These are phyloP conservation scores for Apophysomyces trapeziformis DNA, from an alignment of 371 early-diverging fungal species.

Conservation along the genomic window DNA sequence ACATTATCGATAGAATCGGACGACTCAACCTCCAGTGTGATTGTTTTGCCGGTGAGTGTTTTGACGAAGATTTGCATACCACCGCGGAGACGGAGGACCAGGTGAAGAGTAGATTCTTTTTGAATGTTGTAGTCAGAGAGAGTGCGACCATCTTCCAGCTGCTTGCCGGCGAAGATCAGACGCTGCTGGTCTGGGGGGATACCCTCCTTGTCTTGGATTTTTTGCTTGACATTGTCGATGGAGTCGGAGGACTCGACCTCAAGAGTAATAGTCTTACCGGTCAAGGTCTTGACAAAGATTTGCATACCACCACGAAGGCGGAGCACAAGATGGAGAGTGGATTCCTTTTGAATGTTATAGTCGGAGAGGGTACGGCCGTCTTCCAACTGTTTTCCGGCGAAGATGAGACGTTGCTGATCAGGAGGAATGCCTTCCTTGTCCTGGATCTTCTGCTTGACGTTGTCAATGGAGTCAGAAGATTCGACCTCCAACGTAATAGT, in stretches of 20 bases:
- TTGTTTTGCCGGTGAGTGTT: slow-evolving; percentile 94
- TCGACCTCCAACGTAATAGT: slow-evolving; percentile 92
- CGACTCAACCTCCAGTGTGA: slow-evolving; percentile 91
- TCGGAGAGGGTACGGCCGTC: slow-evolving; percentile 88
- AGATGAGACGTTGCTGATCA: slow-evolving; percentile 99
- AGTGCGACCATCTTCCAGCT: slow-evolving; percentile 85
- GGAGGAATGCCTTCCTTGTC: slow-evolving; percentile 98
- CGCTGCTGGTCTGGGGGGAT: slow-evolving; percentile 97
- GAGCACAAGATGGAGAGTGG: slow-evolving; percentile 95
- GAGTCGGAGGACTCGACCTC: slow-evolving; percentile 91
- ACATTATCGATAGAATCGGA: slow-evolving; percentile 90
- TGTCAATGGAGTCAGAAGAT: slow-evolving; percentile 82
- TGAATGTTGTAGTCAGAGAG: slow-evolving; percentile 69
- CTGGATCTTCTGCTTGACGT: slow-evolving; percentile 94
- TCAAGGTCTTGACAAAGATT: slow-evolving; percentile 77
- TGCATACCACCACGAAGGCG: slow-evolving; percentile 85
- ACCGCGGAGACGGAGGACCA: slow-evolving; percentile 91
- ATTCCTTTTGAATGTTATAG: slow-evolving; percentile 90
- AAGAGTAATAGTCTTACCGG: slow-evolving; percentile 92
- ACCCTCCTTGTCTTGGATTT: slow-evolving; percentile 96
- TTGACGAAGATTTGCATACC: slow-evolving; percentile 61
- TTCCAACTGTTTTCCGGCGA: slow-evolving; percentile 99
- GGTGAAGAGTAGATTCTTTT: slow-evolving; percentile 88
- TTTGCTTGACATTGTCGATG: slow-evolving; percentile 89
- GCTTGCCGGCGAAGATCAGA: slow-evolving; percentile 95